A percentile compares a stretch with the other conserved stretches of the same genome.
Evolutionary conservation across 176 grass and related monocot genomes (phyloP).

Genomic region (Triticum urartu): DNA sequence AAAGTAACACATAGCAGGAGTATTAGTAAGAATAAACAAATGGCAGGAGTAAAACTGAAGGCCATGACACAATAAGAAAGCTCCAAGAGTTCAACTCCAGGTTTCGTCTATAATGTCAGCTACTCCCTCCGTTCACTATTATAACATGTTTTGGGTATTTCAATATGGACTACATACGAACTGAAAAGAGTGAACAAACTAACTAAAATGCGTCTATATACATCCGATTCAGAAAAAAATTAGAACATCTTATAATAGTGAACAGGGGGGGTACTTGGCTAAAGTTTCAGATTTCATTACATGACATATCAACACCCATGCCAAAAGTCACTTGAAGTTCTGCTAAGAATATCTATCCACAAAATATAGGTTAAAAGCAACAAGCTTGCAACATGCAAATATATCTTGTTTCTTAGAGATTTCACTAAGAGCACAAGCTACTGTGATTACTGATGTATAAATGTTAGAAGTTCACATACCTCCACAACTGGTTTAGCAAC

Average conservation of each 20-base stretch:
- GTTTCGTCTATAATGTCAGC: slow-evolving; percentile 12
- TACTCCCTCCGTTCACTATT: background rate
- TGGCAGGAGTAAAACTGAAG: slow-evolving; percentile 4
- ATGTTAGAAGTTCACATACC: slow-evolving; percentile 53
- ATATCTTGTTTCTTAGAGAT: background rate
- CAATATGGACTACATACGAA: no score
- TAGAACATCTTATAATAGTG: no score
- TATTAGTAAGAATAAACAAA: slow-evolving; percentile 2
- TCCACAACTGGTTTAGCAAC: slow-evolving; percentile 99
- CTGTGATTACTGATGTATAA: slow-evolving; percentile 8
- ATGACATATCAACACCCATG: background rate
- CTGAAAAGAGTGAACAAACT: no score
- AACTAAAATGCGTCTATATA: no score
- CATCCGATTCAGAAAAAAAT: no score
- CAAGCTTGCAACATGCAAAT: background rate
- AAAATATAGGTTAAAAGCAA: background rate
- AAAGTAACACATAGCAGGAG: slow-evolving; percentile 10
- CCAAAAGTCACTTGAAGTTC: slow-evolving; percentile 20
- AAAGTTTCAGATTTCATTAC: slow-evolving; percentile 4
- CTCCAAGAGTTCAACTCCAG: background rate
- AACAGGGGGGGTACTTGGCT: background rate
- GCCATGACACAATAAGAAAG: background rate
- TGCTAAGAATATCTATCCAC: background rate
- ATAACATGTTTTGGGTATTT: no score
- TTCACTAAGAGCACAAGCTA: background rate